phyloP scores from a whole-genome alignment of 2,329 filamentous ascomycete genomes.

The Aspergillus unguis region DNA sequence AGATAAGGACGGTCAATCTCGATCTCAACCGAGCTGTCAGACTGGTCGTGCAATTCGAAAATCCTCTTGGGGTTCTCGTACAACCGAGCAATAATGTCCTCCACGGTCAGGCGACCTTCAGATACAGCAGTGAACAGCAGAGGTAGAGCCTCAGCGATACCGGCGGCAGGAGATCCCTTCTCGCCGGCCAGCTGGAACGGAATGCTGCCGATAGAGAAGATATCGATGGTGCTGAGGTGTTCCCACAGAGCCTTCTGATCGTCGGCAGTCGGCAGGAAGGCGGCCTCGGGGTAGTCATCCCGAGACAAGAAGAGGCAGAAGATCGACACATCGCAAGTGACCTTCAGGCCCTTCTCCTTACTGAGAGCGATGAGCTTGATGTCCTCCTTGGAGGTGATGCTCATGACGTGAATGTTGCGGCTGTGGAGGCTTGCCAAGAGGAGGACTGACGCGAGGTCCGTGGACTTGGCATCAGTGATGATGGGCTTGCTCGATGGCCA shows the following conservation, averaged over 20 bases:
- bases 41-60: constrained; percentile 77
- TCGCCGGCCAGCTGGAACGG: constrained; percentile 70
- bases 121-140: constrained; percentile 72
- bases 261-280: constrained; percentile 61
- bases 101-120: constrained; percentile 68
- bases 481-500: constrained; percentile 78
- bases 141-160: constrained; percentile 70
- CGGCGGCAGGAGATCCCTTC: constrained; percentile 58
- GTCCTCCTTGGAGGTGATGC: constrained; percentile 76
- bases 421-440: constrained; percentile 74
- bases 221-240: constrained; percentile 68
- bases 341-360: constrained; percentile 76
- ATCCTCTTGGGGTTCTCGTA: constrained; percentile 78
- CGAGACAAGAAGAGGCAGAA: constrained; percentile 74
- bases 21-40: constrained; percentile 68
- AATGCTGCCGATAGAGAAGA: constrained; percentile 75
- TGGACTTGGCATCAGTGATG: constrained; percentile 75
- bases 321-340: constrained; percentile 79
- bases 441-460: constrained; percentile 75
- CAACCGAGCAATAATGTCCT: constrained; percentile 67
- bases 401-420: constrained; percentile 75
- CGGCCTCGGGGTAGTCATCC: constrained; percentile 65
- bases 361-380: constrained; percentile 72
- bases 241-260: constrained; percentile 75
- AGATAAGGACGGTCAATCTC: constrained; percentile 71